phyloP scores from a whole-genome alignment of 257 asterid species.

The Nicotiana benthamiana region DNA sequence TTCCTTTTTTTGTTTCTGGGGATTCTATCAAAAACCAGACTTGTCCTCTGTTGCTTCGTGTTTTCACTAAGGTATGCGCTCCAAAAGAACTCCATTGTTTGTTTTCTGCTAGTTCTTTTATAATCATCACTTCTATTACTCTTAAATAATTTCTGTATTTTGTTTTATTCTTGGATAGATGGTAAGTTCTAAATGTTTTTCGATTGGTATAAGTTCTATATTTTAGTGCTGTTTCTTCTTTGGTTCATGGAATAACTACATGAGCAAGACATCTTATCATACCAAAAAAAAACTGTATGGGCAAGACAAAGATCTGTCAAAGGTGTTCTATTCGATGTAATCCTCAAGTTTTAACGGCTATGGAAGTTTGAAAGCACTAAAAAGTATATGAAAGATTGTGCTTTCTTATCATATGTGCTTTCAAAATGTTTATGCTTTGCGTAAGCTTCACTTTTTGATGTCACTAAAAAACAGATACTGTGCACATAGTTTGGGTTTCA shows the following conservation, averaged over 20 bases:
- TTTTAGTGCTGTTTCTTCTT: too few relatives aligned
- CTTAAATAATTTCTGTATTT: background rate
- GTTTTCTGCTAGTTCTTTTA: background rate
- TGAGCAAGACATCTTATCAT: background rate
- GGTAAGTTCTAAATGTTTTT: background rate
- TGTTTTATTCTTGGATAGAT: background rate
- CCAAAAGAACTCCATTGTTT: background rate
- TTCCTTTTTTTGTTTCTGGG: background rate
- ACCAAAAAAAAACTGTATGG: background rate
- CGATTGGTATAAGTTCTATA: background rate
- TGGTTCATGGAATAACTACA: background rate
- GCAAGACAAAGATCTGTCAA: background rate
- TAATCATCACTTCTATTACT: background rate
- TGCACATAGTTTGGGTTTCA: background rate
- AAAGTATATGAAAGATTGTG: background rate
- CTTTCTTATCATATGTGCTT: background rate
- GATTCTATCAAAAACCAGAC: background rate
- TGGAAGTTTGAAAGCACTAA: background rate
- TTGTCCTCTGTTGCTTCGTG: constrained; percentile 5
- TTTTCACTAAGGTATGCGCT: constrained; percentile 6
- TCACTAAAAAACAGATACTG: background rate
- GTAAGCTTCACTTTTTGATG: background rate
- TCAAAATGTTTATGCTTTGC: background rate
- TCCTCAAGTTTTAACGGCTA: background rate
- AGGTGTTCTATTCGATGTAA: background rate